Evolutionary conservation across 2,329 filamentous ascomycete species (phyloP), one percentile per base, ranked within the genome.

Genomic region (Phialemoniopsis sp.): DNA sequence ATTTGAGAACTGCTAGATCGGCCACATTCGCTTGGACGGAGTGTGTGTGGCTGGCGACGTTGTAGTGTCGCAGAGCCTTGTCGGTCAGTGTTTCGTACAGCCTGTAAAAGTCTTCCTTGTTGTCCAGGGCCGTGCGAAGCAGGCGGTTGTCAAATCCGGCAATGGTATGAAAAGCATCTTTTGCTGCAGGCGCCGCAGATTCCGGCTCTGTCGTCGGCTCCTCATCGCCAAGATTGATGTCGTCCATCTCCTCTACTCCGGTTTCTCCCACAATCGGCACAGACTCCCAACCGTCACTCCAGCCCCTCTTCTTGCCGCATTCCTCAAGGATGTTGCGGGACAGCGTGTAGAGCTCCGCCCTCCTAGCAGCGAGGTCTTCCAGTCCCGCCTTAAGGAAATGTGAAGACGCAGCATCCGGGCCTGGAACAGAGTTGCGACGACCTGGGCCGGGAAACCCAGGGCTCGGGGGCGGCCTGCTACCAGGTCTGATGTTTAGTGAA

Each of bases 1-100:
- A 93, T 53, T 91, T 90, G 37, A 96, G 68, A 5, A 93, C 76
- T 2, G 89, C 93, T 34, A 97, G 73, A 59, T 98, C 93, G 9
- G 88, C 85, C 59, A 90, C 79, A 44, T 83, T 82, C 15, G 82
- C 76, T 50, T 94, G 82, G 1, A 86, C 82, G 8, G 88, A 87
- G 50, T 94, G 85, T 1, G 72, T 73, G 46, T 91, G 85, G 40
- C 82, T 85, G 5, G 90, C 89, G 5, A 89, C 79, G 13, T 82
- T 82, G 57, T 87, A 94, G 55, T 95, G 87, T 2, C 86, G 85
- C 41, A 94, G 77, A 4, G 90, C 83, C 45, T 87, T 83, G 50
- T 93, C 85, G 8, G 88, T 95, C n/a, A 96, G 70, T 9, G 79
- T 81, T 55, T 91, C 80, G 51, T 84, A 87, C 1, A 83, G 66